Evolutionary conservation across 192 early-diverging fungal species (phyloP).

Genomic region (Coemansia sp.): DNA sequence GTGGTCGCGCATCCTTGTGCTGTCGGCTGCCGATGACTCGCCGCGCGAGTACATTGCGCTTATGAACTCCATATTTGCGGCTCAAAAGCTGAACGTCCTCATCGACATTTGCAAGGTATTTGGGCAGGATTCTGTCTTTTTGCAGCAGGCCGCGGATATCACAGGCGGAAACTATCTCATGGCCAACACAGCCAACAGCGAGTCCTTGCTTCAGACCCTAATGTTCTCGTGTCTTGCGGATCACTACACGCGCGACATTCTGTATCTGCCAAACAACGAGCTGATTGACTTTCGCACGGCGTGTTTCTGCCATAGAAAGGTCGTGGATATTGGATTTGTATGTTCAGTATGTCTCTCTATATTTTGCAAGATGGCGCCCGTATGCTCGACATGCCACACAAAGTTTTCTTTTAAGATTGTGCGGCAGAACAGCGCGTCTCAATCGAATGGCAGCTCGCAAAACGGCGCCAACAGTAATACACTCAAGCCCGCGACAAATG

Average conservation of each 20-base stretch:
- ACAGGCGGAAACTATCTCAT: conserved; percentile 84
- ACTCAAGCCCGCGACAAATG: conserved; percentile 4
- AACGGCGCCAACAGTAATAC: neutral
- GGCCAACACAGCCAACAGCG: conserved; percentile 66
- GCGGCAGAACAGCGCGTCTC: conserved; percentile 16
- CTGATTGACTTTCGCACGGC: conserved; percentile 92
- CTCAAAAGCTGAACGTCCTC: conserved; percentile 85
- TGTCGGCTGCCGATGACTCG: conserved; percentile 87
- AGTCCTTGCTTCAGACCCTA: conserved; percentile 76
- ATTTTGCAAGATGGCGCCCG: conserved; percentile 71
- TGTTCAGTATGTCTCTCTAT: conserved; percentile 97
- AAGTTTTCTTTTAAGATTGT: conserved; percentile 66
- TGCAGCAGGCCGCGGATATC: conserved; percentile 91
- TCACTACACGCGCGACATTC: conserved; percentile 67
- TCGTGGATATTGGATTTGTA: conserved; percentile 94
- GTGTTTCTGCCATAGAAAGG: conserved; percentile 96
- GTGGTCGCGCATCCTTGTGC: conserved; percentile 77
- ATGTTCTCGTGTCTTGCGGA: conserved; percentile 84
- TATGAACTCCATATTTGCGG: conserved; percentile 99
- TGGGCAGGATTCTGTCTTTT: conserved; percentile 79
- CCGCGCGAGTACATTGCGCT: conserved; percentile 91
- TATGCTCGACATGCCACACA: conserved; percentile 79
- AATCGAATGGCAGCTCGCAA: conserved; percentile 12
- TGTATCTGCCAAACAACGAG: conserved; percentile 75
- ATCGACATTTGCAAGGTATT: conserved; percentile 90